phyloP scores from a whole-genome alignment of 352 stramenopile genomes.

The Phytophthora capsici region DNA sequence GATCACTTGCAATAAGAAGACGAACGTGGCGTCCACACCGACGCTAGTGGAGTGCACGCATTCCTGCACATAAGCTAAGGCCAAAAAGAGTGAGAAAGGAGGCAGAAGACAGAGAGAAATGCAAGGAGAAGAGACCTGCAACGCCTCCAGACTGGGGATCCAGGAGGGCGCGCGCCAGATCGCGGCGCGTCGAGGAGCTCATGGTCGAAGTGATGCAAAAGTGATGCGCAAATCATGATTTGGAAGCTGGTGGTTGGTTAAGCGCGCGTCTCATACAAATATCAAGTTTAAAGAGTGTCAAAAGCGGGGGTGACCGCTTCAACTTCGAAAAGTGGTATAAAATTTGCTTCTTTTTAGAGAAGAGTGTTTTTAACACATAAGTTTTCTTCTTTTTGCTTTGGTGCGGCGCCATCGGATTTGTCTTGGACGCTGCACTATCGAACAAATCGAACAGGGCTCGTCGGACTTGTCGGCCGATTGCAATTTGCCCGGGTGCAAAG shows the following conservation, averaged over 20 bases:
- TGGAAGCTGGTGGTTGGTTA: slow-evolving; percentile 22
- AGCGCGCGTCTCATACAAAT: slow-evolving; percentile 18
- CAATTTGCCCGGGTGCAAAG: neutral
- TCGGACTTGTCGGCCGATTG: slow-evolving; percentile 16
- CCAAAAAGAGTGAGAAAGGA: slow-evolving; percentile 1
- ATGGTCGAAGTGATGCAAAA: slow-evolving; percentile 14
- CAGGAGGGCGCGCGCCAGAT: slow-evolving; percentile 38
- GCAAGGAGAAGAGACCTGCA: slow-evolving; percentile 21
- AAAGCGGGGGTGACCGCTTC: slow-evolving; percentile 13
- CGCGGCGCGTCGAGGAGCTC: slow-evolving; percentile 25
- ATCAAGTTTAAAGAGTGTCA: slow-evolving; percentile 11
- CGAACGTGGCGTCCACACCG: slow-evolving; percentile 58
- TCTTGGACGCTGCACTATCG: neutral
- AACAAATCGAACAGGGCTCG: neutral
- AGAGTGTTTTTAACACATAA: too few species aligned
- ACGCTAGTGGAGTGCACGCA: slow-evolving; percentile 76
- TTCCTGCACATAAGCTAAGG: slow-evolving; percentile 70
- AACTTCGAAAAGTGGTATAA: slow-evolving; percentile 6
- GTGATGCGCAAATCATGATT: slow-evolving; percentile 24
- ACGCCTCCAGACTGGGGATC: slow-evolving; percentile 37
- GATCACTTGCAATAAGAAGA: slow-evolving; percentile 72
- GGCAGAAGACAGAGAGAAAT: neutral
- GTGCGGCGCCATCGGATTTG: slow-evolving; percentile 10
- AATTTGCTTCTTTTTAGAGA: too few species aligned
- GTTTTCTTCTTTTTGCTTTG: neutral